Percentiles rank a stretch among this genome's conserved stretches.
phyloP scores from a whole-genome alignment of 495 filamentous ascomycete species.

The Ramalina intermedia region DNA sequence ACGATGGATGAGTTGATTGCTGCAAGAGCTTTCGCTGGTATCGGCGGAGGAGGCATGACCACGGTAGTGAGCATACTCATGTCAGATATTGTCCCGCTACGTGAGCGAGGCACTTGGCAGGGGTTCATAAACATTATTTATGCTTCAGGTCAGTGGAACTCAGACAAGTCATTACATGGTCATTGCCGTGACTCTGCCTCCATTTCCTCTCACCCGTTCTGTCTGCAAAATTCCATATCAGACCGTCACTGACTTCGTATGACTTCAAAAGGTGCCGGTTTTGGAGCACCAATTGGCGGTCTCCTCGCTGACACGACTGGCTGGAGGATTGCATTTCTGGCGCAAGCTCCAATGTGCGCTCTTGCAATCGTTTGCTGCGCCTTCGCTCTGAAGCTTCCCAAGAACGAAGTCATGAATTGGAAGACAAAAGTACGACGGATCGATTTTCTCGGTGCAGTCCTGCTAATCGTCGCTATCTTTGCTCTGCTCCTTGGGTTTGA shows the following conservation, averaged over 20 bases:
- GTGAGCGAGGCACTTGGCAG: slow-evolving; percentile 70
- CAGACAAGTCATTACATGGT: too few species aligned
- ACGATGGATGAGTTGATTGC: slow-evolving; percentile 22
- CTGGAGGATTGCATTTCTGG: slow-evolving; percentile 56
- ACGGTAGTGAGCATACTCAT: slow-evolving; percentile 65
- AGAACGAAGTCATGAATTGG: slow-evolving; percentile 40
- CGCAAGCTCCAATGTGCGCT: slow-evolving; percentile 55
- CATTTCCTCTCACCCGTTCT: background rate
- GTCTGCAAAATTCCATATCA: background rate
- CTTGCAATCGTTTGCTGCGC: slow-evolving; percentile 51
- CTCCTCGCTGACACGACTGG: background rate
- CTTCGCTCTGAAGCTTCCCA: slow-evolving; percentile 46
- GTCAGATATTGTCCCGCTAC: slow-evolving; percentile 60
- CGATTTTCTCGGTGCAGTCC: slow-evolving; percentile 63
- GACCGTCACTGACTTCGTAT: too few species aligned
- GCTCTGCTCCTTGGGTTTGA: slow-evolving; percentile 63
- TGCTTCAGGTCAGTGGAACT: slow-evolving; percentile 23
- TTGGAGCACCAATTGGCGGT: slow-evolving; percentile 56
- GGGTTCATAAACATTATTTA: slow-evolving; percentile 73
- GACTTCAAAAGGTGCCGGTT: slow-evolving; percentile 36
- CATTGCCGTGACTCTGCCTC: background rate
- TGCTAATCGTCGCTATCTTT: slow-evolving; percentile 58
- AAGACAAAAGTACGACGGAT: slow-evolving; percentile 53
- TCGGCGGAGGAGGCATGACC: slow-evolving; percentile 79
- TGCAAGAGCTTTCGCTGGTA: slow-evolving; percentile 51